Evolutionary conservation across 148 eudicot genomes (phyloP).

Genomic region (Rhododendron ovatum): DNA sequence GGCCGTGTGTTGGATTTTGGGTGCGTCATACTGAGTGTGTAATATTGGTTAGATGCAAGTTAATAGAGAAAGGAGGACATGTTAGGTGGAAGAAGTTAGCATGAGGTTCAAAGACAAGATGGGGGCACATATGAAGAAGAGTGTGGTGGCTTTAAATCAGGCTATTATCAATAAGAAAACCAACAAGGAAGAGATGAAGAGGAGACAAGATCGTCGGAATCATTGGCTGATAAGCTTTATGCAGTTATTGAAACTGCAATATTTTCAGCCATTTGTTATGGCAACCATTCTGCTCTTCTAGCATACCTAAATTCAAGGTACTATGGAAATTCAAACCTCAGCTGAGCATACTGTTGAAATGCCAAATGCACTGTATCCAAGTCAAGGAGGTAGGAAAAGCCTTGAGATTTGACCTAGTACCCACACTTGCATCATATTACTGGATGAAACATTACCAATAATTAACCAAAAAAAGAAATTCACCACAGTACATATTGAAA

Average conservation of each 20-base stretch:
- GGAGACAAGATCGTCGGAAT: no score
- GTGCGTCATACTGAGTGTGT: not conserved
- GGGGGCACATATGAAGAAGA: not conserved
- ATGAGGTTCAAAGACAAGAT: not conserved
- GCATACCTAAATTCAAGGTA: not conserved
- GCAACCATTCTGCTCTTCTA: not conserved
- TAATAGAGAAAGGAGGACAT: not conserved
- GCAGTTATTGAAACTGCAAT: not conserved
- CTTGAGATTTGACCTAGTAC: not conserved
- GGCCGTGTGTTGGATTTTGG: not conserved
- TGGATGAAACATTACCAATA: not conserved
- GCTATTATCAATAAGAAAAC: no score
- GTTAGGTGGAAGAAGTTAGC: not conserved
- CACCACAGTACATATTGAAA: not conserved
- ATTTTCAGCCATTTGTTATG: not conserved
- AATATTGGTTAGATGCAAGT: not conserved
- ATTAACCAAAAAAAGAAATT: not conserved
- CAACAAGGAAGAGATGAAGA: no score
- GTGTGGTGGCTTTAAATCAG: not conserved
- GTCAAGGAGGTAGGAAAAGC: not conserved
- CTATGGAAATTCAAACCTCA: not conserved
- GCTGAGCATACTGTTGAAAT: not conserved
- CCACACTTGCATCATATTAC: not conserved
- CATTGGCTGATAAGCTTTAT: not conserved
- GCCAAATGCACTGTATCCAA: not conserved